Evolutionary conservation across 768 basidiomycete species (phyloP).

Genomic region (Leucocoprinus birnbaumii): DNA sequence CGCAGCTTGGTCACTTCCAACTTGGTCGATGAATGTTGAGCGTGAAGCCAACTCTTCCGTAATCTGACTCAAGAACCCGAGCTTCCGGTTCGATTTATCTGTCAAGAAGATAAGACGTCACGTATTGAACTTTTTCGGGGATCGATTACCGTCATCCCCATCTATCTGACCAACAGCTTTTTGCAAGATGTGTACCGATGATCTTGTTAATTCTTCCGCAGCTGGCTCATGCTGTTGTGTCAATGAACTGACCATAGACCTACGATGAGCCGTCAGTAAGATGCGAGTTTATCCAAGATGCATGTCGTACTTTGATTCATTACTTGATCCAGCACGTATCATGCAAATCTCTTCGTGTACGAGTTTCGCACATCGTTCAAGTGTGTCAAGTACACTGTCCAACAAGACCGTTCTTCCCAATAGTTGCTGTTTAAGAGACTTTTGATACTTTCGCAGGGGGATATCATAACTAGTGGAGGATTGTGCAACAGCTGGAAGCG

Average conservation of each 20-base stretch:
- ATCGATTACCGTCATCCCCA: conserved; percentile 29
- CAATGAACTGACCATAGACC: conserved; percentile 40
- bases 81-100: conserved; percentile 14
- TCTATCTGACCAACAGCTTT: conserved; percentile 26
- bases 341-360: conserved; percentile 59
- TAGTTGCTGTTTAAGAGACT: conserved; percentile 61
- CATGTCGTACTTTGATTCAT: conserved; percentile 36
- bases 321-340: conserved; percentile 38
- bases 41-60: conserved; percentile 45
- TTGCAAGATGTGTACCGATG: conserved; percentile 40
- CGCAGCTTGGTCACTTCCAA: conserved; percentile 39
- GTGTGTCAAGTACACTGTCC: conserved; percentile 49
- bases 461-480: conserved; percentile 24
- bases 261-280: conserved; percentile 17
- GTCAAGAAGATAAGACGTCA: conserved; percentile 18
- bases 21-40: conserved; percentile 37
- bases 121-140: not conserved
- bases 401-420: conserved; percentile 60
- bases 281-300: conserved; percentile 15
- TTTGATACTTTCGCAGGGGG: conserved; percentile 61
- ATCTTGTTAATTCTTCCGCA: conserved; percentile 44
- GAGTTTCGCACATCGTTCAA: conserved; percentile 58
- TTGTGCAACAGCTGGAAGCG: conserved; percentile 44
- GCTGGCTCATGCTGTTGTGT: conserved; percentile 45
- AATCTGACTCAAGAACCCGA: conserved; percentile 48